Evolutionary conservation across 768 basidiomycete species (phyloP).

Genomic region (Amanita brunnescens): DNA sequence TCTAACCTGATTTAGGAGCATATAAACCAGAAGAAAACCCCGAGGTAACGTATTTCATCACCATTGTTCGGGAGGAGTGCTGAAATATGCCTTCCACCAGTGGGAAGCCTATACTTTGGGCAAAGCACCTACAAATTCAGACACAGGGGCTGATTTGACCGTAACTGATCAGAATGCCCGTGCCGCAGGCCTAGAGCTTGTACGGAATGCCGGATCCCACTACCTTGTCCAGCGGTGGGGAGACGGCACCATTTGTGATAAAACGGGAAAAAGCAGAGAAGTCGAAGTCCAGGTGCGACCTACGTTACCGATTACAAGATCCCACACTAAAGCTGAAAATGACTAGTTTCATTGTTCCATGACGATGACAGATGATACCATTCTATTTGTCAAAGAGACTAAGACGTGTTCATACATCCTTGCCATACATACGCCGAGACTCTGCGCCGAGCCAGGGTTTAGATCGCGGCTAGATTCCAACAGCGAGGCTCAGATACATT

Average conservation of each 20-base stretch:
- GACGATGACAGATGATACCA: slow-evolving; percentile 88
- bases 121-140: slow-evolving; percentile 51
- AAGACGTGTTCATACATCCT: slow-evolving; percentile 92
- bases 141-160: slow-evolving; percentile 55
- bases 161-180: slow-evolving; percentile 58
- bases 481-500: slow-evolving; percentile 65
- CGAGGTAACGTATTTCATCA: slow-evolving; percentile 41
- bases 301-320: slow-evolving; percentile 12
- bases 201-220: slow-evolving; percentile 67
- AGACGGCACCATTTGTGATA: slow-evolving; percentile 90
- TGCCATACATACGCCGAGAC: slow-evolving; percentile 88
- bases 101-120: slow-evolving; percentile 77
- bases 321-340: slow-evolving; percentile 9
- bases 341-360: slow-evolving; percentile 89
- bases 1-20: slow-evolving; percentile 37
- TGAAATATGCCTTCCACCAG: slow-evolving; percentile 30
- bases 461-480: slow-evolving; percentile 59
- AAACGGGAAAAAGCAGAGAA: slow-evolving; percentile 78
- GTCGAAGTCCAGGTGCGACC: slow-evolving; percentile 85
- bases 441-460: slow-evolving; percentile 92
- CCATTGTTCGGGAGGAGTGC: slow-evolving; percentile 16
- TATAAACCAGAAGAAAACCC: slow-evolving; percentile 82
- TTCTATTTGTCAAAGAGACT: slow-evolving; percentile 87
- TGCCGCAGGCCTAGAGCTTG: slow-evolving; percentile 66
- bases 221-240: slow-evolving; percentile 92